A percentile compares a stretch with the other conserved stretches of the same genome.
Evolutionary conservation across 2,329 filamentous ascomycete genomes (phyloP).

Genomic region (Rutstroemia sp.): DNA sequence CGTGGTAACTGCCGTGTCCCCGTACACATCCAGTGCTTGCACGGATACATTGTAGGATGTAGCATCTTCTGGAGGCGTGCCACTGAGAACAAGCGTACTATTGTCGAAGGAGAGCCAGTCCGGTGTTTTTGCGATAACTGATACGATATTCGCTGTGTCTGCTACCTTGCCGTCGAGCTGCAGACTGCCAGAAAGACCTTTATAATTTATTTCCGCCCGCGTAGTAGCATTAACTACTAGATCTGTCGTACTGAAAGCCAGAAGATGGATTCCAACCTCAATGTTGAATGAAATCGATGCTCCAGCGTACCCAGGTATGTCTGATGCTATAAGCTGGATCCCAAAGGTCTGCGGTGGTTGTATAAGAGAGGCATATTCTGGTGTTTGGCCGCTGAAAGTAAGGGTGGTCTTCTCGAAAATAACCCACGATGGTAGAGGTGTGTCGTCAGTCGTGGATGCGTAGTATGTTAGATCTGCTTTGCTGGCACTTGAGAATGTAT

Average conservation of each 20-base stretch:
- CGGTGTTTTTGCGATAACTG: constrained; percentile 49
- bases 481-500: constrained; percentile 49
- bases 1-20: constrained; percentile 50
- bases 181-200: constrained; percentile 42
- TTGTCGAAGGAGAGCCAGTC: constrained; percentile 63
- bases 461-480: constrained; percentile 59
- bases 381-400: constrained; percentile 64
- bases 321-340: constrained; percentile 69
- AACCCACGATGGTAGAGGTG: constrained; percentile 81
- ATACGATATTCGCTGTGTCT: constrained; percentile 40
- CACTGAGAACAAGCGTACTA: constrained; percentile 52
- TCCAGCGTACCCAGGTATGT: constrained; percentile 70
- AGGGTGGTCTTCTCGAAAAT: constrained; percentile 59
- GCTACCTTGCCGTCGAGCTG: constrained; percentile 50
- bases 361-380: constrained; percentile 52
- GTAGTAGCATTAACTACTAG: constrained; percentile 50
- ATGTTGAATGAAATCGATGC: constrained; percentile 61
- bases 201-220: constrained; percentile 45
- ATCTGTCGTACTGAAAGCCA: constrained; percentile 53
- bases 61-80: constrained; percentile 53
- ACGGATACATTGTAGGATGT: constrained; percentile 56
- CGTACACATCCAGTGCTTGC: constrained; percentile 49
- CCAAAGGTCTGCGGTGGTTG: constrained; percentile 65
- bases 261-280: constrained; percentile 60
- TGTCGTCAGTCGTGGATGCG: constrained; percentile 66